phyloP scores from a whole-genome alignment of 176 grass and related monocot species.

The Raddia distichophylla region DNA sequence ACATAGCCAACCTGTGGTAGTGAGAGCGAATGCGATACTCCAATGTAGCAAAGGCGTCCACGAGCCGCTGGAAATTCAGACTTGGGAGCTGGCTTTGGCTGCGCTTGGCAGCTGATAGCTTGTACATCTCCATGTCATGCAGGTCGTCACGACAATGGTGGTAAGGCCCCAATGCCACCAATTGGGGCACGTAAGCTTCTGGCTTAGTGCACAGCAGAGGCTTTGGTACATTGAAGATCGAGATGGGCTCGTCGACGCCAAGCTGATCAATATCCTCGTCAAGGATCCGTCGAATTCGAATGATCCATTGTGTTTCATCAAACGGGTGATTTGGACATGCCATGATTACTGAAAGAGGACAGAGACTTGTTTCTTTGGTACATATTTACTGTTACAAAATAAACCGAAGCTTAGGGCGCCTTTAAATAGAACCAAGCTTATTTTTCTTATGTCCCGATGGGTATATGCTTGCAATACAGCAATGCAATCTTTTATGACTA shows the following conservation, averaged over 20 bases:
- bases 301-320: conserved; percentile 73
- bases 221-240: conserved; percentile 73
- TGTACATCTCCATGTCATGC: conserved; percentile 80
- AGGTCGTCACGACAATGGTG: conserved; percentile 70
- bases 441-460: too few relatives aligned
- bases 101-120: conserved; percentile 65
- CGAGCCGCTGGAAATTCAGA: conserved; percentile 53
- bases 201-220: conserved; percentile 54
- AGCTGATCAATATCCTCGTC: conserved; percentile 57
- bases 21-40: conserved; percentile 70
- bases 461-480: too few relatives aligned
- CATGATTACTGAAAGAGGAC: conserved; percentile 8
- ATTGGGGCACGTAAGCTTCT: conserved; percentile 69
- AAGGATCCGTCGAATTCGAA: conserved; percentile 47
- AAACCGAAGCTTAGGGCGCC: too few relatives aligned
- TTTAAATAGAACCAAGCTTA: too few relatives aligned
- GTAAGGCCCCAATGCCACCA: conserved; percentile 72
- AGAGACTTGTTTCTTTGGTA: too few relatives aligned
- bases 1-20: conserved; percentile 62
- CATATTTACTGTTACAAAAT: too few relatives aligned
- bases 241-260: conserved; percentile 46
- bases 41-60: conserved; percentile 46
- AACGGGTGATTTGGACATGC: conserved; percentile 29
- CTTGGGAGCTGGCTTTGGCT: conserved; percentile 41
- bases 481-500: too few relatives aligned